These are phyloP conservation scores for Termitomyces sp. DNA, from an alignment of 768 basidiomycete species.

Conservation along the genomic window DNA sequence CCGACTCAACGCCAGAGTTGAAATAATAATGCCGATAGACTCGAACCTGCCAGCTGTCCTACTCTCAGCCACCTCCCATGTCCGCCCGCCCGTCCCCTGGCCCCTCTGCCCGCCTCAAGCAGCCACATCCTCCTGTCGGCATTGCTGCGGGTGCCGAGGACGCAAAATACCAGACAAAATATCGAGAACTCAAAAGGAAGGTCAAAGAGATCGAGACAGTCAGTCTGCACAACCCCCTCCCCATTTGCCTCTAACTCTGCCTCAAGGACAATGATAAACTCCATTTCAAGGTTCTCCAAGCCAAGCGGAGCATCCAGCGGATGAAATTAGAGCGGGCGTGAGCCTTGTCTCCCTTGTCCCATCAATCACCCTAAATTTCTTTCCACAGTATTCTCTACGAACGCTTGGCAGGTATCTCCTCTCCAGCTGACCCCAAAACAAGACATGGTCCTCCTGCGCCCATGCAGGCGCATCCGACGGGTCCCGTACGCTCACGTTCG, in stretches of 20 bases:
- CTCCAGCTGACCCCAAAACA: constrained; percentile 45
- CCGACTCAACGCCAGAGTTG: constrained; percentile 27
- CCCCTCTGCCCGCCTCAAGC: constrained; percentile 40
- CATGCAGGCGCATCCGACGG: constrained; percentile 25
- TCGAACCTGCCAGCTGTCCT: constrained; percentile 27
- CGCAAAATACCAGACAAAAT: constrained; percentile 82
- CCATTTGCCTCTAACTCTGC: constrained; percentile 13
- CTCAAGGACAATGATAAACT: constrained; percentile 84
- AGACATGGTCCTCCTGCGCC: constrained; percentile 27
- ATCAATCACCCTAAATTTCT: constrained; percentile 10
- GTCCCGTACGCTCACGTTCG: constrained; percentile 26
- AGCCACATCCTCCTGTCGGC: constrained; percentile 45
- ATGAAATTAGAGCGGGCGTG: constrained; percentile 88
- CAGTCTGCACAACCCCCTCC: constrained; percentile 23
- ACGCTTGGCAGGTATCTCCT: constrained; percentile 57
- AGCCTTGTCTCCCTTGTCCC: constrained; percentile 28
- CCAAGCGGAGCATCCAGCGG: constrained; percentile 78
- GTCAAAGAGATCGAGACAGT: constrained; percentile 83
- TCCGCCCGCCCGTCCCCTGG: constrained; percentile 58
- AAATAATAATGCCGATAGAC: constrained; percentile 19
- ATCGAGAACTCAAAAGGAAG: constrained; percentile 83
- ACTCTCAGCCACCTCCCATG: constrained; percentile 48
- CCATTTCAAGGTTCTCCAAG: constrained; percentile 71
- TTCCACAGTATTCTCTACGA: constrained; percentile 63
- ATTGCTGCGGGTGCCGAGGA: constrained; percentile 80